Evolutionary conservation across 768 basidiomycete species (phyloP).

Genomic region (Pisolithus sp.): DNA sequence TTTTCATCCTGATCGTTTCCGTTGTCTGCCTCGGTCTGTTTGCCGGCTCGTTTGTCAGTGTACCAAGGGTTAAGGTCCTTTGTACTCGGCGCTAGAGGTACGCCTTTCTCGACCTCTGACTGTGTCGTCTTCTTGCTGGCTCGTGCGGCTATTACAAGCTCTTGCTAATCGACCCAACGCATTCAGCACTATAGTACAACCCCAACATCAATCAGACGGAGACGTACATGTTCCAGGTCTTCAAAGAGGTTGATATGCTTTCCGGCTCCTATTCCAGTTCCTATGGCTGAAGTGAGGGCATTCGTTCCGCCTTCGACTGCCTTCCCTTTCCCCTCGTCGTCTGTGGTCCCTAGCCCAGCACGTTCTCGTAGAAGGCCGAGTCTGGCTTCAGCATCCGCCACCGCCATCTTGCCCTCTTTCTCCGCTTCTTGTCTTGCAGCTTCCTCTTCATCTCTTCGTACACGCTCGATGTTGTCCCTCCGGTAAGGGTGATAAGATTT

Average conservation of each 20-base stretch:
- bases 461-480: conserved; percentile 76
- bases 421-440: conserved; percentile 58
- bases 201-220: background rate
- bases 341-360: conserved; percentile 36
- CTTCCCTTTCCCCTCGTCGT: conserved; percentile 33
- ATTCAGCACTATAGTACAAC: background rate
- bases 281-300: background rate
- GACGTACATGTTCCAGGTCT: conserved; percentile 64
- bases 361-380: conserved; percentile 57
- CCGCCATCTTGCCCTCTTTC: conserved; percentile 64
- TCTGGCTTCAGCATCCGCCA: conserved; percentile 80
- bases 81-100: conserved; percentile 64
- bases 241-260: conserved; percentile 84
- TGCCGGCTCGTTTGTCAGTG: conserved; percentile 25
- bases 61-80: conserved; percentile 87
- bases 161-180: conserved; percentile 29
- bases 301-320: conserved; percentile 26
- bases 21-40: conserved; percentile 12
- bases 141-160: conserved; percentile 39
- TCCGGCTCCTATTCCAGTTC: conserved; percentile 24
- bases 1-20: conserved; percentile 30
- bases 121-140: conserved; percentile 43
- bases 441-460: conserved; percentile 74
- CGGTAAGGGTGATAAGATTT: conserved; percentile 88
- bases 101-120: conserved; percentile 60